These are phyloP conservation scores for Aspergillus fijiensis DNA, from an alignment of 2,329 filamentous ascomycete genomes.

Conservation along the genomic window DNA sequence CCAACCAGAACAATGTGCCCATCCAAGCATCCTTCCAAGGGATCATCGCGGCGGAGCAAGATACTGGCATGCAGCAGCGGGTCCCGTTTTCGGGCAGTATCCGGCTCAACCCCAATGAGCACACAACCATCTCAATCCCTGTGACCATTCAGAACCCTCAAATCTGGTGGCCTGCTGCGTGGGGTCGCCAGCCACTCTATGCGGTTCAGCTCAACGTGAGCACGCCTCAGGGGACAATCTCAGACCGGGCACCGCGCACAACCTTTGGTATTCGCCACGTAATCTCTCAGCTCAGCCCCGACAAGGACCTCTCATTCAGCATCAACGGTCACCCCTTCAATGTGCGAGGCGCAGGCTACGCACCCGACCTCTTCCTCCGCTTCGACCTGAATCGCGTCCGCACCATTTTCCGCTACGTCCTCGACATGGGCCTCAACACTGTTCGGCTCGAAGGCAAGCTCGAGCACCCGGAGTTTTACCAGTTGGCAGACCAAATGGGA, in stretches of 20 bases:
- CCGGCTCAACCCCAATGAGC: slow-evolving; percentile 40
- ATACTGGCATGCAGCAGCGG: slow-evolving; percentile 12
- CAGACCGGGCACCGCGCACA: slow-evolving; percentile 35
- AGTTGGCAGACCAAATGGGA: slow-evolving; percentile 58
- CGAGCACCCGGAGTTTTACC: slow-evolving; percentile 62
- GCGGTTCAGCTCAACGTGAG: slow-evolving; percentile 32
- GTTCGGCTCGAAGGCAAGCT: slow-evolving; percentile 64
- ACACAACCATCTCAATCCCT: slow-evolving; percentile 41
- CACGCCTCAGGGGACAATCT: slow-evolving; percentile 23
- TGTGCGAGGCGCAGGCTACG: slow-evolving; percentile 61
- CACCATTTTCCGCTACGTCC: slow-evolving; percentile 53
- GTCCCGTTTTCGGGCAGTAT: slow-evolving; percentile 33
- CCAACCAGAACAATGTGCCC: slow-evolving; percentile 29
- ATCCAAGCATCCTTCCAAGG: slow-evolving; percentile 25
- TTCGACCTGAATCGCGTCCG: slow-evolving; percentile 53
- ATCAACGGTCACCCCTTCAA: slow-evolving; percentile 61
- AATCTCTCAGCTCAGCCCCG: slow-evolving; percentile 50
- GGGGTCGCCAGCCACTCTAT: slow-evolving; percentile 60
- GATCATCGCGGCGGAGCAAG: slow-evolving; percentile 14
- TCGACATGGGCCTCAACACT: slow-evolving; percentile 64
- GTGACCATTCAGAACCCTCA: slow-evolving; percentile 45
- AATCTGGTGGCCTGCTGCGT: slow-evolving; percentile 63
- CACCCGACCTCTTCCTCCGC: slow-evolving; percentile 61
- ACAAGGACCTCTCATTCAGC: slow-evolving; percentile 57
- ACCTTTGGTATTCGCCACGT: slow-evolving; percentile 58